Conservation (phyloP, 2,329 filamentous ascomycete genomes). For the Erysiphe pulchra region DNA sequence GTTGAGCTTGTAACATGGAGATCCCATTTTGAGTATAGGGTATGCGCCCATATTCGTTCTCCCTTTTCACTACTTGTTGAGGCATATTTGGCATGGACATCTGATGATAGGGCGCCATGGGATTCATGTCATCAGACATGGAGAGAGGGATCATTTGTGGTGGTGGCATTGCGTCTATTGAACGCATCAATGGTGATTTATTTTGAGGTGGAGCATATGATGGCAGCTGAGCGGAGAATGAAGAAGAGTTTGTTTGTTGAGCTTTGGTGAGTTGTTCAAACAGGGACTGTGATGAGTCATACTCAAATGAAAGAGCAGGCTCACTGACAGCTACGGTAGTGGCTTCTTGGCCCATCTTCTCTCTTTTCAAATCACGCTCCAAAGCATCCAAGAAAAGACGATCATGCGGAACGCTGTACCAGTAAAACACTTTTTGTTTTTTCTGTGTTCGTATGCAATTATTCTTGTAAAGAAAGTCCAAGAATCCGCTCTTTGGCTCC, state of each 20-base stretch:
- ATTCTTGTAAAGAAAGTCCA: constrained; percentile 99
- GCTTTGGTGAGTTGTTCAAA: constrained; percentile 99
- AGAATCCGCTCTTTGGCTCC: constrained; percentile 93
- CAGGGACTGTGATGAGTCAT: constrained; percentile 94
- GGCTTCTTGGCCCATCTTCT: constrained; percentile 98
- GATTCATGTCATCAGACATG: constrained; percentile 33
- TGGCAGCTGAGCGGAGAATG: constrained; percentile 59
- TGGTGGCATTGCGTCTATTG: constrained; percentile 83
- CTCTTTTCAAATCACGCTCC: constrained; percentile 89
- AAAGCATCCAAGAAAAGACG: constrained; percentile 90
- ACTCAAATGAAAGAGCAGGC: constrained; percentile 92
- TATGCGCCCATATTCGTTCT: constrained; percentile 56
- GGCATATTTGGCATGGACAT: constrained; percentile 42
- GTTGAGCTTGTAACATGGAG: constrained; percentile 57
- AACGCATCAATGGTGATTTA: constrained; percentile 68
- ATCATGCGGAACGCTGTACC: constrained; percentile 98
- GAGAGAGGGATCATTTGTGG: constrained; percentile 51
- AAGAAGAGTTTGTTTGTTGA: constrained; percentile 94
- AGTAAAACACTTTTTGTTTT: constrained; percentile 99
- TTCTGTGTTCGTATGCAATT: constrained; percentile 99
- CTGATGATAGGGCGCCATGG: constrained; percentile 39
- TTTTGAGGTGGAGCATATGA: constrained; percentile 35
- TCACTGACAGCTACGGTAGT: constrained; percentile 93
- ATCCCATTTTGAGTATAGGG: constrained; percentile 87
- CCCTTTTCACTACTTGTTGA: constrained; percentile 61